These are phyloP conservation scores for Zea mays DNA, from an alignment of 176 grass and related monocot genomes.

Conservation along the genomic window DNA sequence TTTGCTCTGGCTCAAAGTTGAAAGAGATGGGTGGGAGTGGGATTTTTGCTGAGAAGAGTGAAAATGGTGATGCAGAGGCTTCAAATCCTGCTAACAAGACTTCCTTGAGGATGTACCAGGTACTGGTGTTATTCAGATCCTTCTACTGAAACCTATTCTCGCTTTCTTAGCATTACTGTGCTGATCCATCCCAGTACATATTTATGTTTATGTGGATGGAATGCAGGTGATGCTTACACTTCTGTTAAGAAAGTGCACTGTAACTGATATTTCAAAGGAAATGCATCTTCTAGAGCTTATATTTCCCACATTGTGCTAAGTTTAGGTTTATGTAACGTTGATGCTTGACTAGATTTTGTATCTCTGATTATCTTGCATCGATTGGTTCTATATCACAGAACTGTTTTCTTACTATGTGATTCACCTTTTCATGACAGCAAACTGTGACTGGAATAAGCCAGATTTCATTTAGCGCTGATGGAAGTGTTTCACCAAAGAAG, in stretches of 20 bases:
- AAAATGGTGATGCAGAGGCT: conserved; percentile 57
- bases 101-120: conserved; percentile 85
- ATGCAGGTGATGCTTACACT: conserved; percentile 5
- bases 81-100: conserved; percentile 59
- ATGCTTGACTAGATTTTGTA: background rate
- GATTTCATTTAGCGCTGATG: conserved; percentile 82
- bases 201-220: background rate
- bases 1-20: conserved; percentile 73
- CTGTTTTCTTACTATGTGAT: conserved; percentile 20
- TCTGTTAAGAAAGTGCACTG: background rate
- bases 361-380: background rate
- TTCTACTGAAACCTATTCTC: conserved; percentile 35
- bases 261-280: conserved; percentile 27
- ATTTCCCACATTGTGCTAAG: background rate
- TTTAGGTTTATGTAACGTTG: background rate
- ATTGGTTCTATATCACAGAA: background rate
- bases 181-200: background rate
- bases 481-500: conserved; percentile 84
- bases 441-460: conserved; percentile 78
- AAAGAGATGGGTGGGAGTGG: conserved; percentile 89
- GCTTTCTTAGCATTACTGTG: background rate
- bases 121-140: conserved; percentile 35
- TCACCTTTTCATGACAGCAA: conserved; percentile 56
- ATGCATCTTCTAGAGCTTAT: background rate
- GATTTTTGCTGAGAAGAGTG: conserved; percentile 59